These are phyloP conservation scores for Groenewaldozyma salmanticensis DNA, from an alignment of 805 yeast genomes.

Conservation along the genomic window DNA sequence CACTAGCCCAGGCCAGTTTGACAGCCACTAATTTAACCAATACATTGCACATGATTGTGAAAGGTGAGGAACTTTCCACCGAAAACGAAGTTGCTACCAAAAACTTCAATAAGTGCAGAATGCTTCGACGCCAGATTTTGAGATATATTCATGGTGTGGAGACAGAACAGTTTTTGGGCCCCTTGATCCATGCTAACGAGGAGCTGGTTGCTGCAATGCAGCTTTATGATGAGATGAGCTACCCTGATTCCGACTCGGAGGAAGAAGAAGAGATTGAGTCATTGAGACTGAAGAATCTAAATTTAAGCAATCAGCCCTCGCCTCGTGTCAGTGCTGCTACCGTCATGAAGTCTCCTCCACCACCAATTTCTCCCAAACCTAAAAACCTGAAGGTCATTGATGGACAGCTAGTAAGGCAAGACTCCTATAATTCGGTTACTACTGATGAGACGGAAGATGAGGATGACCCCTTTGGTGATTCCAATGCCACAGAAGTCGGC, in stretches of 20 bases:
- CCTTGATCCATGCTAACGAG: slow-evolving; percentile 81
- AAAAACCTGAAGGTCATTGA: slow-evolving; percentile 10
- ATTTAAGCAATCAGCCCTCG: slow-evolving; percentile 16
- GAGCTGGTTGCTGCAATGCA: slow-evolving; percentile 69
- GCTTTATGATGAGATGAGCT: slow-evolving; percentile 50
- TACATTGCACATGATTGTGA: slow-evolving; percentile 36
- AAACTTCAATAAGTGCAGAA: slow-evolving; percentile 65
- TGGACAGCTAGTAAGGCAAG: neutral
- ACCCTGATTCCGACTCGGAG: slow-evolving; percentile 37
- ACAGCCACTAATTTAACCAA: slow-evolving; percentile 64
- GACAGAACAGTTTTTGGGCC: slow-evolving; percentile 80
- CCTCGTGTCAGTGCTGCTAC: slow-evolving; percentile 20
- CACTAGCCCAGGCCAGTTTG: slow-evolving; percentile 68
- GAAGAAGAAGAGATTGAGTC: slow-evolving; percentile 29
- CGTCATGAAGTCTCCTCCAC: slow-evolving; percentile 18
- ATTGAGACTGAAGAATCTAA: slow-evolving; percentile 8
- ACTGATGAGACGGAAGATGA: slow-evolving; percentile 18
- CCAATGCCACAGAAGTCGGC: slow-evolving; percentile 18
- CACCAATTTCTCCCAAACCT: slow-evolving; percentile 17
- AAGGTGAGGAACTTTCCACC: slow-evolving; percentile 42
- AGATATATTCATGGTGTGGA: slow-evolving; percentile 77
- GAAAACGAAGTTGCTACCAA: slow-evolving; percentile 54
- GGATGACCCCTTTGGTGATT: slow-evolving; percentile 47
- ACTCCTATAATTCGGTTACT: slow-evolving; percentile 14
- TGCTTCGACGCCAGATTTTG: slow-evolving; percentile 66